Evolutionary conservation across 2,329 filamentous ascomycete species (phyloP), one percentile per base, ranked within the genome.

Genomic region (Amauroascus verrucosus): DNA sequence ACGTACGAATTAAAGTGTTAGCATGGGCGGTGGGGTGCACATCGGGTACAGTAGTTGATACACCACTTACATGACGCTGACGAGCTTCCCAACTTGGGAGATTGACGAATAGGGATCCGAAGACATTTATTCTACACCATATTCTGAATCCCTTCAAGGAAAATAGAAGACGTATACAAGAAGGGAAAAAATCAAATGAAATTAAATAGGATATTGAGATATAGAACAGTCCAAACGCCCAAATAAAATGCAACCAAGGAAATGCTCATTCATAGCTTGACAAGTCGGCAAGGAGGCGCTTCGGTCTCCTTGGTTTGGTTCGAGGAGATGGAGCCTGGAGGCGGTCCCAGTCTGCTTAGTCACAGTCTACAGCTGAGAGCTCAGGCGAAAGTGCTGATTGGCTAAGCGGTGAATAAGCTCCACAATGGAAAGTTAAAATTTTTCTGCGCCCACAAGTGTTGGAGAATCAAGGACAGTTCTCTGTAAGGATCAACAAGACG

Each of bases 11-110:
- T 44, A n/a, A n/a, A n/a, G n/a, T n/a, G n/a, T n/a, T n/a, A n/a
- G n/a, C n/a, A n/a, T n/a, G n/a, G n/a, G n/a, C n/a, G n/a, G n/a
- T n/a, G n/a, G n/a, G n/a, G n/a, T n/a, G n/a, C n/a, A n/a, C n/a
- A n/a, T n/a, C n/a, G n/a, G n/a, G n/a, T n/a, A 32, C 3, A 37
- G 30, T 8, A 26, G 11, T 20, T 28, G 9, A 38, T n/a, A 52
- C 3, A 26, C 22, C 46, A 64, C 69, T 62, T 64, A 72, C 70
- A 74, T 68, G 53, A 74, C 69, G 61, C 70, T 74, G 61, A 74
- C 66, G 53, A 74, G 68, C 61, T 68, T 71, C 63, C 71, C 72
- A 51, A 70, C 66, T 51, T 71, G 64, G 61, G 69, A 63, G 57
- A 68, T 63, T 53, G 64, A 61, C 57, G 63, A 64, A 54, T 65